A percentile compares a stretch with the other conserved stretches of the same genome.
These are phyloP conservation scores for Phoenix dactylifera DNA, from an alignment of 176 grass and related monocot genomes.

Conservation along the genomic window DNA sequence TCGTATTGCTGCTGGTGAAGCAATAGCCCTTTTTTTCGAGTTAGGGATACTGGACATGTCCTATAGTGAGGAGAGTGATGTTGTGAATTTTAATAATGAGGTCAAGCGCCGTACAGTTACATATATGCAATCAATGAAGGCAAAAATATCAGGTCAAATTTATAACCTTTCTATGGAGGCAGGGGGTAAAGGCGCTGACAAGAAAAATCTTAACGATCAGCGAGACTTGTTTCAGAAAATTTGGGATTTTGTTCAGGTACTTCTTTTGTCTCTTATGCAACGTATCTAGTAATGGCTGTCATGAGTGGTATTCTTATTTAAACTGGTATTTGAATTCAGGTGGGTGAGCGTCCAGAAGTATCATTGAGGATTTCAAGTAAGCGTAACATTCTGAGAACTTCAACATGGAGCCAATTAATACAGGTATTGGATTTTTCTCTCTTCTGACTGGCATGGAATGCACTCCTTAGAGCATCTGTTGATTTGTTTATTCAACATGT, in stretches of 20 bases:
- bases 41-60: conserved; percentile 63
- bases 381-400: conserved; percentile 51
- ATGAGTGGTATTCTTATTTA: too few relatives aligned
- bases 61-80: conserved; percentile 29
- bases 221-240: conserved; percentile 79
- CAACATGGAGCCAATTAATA: conserved; percentile 83
- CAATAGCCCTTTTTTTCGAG: conserved; percentile 75
- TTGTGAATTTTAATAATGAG: conserved; percentile 28
- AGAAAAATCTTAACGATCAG: conserved; percentile 94
- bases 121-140: conserved; percentile 83
- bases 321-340: conserved; percentile 28
- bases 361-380: conserved; percentile 72
- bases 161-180: conserved; percentile 66
- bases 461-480: neutral
- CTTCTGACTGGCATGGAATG: neutral
- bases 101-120: conserved; percentile 53
- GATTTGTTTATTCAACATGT: too few relatives aligned
- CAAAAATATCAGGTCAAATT: conserved; percentile 63
- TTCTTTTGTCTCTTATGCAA: conserved; percentile 1
- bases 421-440: conserved; percentile 33
- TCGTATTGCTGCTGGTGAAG: conserved; percentile 95
- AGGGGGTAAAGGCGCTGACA: conserved; percentile 87
- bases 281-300: too few relatives aligned
- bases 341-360: conserved; percentile 57
- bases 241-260: conserved; percentile 80